Conservation (phyloP, 2,329 filamentous ascomycete species). For the Fusarium acutatum region DNA sequence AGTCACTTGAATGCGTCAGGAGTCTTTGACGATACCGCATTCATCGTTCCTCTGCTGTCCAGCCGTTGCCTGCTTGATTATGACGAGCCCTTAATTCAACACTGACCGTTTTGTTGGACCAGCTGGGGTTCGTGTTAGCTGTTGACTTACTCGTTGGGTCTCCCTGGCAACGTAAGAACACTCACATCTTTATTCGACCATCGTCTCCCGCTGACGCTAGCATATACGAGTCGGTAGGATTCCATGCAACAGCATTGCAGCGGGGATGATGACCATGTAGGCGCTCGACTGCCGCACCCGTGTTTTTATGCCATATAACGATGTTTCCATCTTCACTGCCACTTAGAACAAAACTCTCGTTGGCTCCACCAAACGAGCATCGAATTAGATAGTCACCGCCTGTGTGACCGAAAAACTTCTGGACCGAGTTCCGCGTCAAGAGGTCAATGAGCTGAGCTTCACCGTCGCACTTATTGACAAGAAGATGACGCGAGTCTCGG, state of each 20-base stretch:
- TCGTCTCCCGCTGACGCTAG: constrained; percentile 95
- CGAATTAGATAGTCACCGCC: constrained; percentile 84
- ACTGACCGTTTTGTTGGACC: constrained; percentile 41
- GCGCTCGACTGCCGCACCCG: constrained; percentile 77
- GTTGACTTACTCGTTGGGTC: neutral
- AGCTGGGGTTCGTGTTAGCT: constrained; percentile 30
- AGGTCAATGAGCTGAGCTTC: constrained; percentile 83
- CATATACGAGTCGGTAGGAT: constrained; percentile 81
- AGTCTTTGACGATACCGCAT: neutral
- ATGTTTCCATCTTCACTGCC: constrained; percentile 85
- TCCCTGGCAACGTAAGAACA: constrained; percentile 18
- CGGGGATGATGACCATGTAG: constrained; percentile 78
- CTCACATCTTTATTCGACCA: constrained; percentile 83
- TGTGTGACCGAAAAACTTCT: constrained; percentile 77
- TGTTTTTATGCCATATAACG: constrained; percentile 91
- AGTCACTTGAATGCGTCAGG: neutral
- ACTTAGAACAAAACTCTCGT: constrained; percentile 89
- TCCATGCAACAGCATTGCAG: constrained; percentile 91
- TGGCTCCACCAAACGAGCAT: constrained; percentile 85
- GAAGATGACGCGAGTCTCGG: constrained; percentile 78
- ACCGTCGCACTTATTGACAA: constrained; percentile 83
- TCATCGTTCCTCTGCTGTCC: constrained; percentile 30
- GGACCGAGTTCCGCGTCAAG: constrained; percentile 73
- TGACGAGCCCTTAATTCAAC: constrained; percentile 34
- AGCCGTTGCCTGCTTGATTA: constrained; percentile 33